Base-by-base conservation (phyloP, 2,329 filamentous ascomycete genomes). In the Fusarium sambucinum region DNA sequence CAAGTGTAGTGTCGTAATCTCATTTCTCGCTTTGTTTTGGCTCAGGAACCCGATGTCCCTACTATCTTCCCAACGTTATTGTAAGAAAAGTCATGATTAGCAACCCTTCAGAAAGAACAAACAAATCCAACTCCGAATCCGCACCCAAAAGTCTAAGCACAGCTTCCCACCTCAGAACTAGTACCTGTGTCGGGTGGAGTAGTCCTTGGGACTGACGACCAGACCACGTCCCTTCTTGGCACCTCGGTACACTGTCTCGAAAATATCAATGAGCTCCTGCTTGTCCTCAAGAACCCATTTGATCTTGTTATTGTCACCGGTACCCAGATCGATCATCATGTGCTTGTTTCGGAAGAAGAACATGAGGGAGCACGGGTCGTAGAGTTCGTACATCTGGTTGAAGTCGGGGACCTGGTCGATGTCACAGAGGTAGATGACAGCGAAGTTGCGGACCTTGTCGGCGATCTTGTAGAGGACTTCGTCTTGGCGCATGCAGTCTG, bases 291-390 rank as follows among this genome's bases (percentile, higher is more conserved):
- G 84, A 47, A 97, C 93, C 90, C 93, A 97, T 78, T 97, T 97
- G 72, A 97, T 85, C 80, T 98, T 98, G 80, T 99, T 99, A 81
- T 99, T 99, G 82, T 99, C 97, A 70, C 96, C 96, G 3, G 96
- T 99, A 46, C 95, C 95, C 73, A 97, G 94, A 87, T 98, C 95
- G 79, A 92, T 93, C 92, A 96, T 97, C 89, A 98, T 98, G 81
- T 97, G 94, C 80, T 99, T 99, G 79, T 99, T 99, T 66, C 95
- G 89, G 84, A 94, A 97, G 86, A 97, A 97, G 84, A 85, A 97
- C 92, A 97, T 97, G 80, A 98, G 90, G 5, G 96, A 97, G 82
- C 94, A 93, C 1, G 94, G 90, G 77, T 99, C 92, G 83, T 96
- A 94, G 8, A 94, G 85, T 77, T 94, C 89, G 84, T 97, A 97